These are phyloP conservation scores for Emydomyces testavorans DNA, from an alignment of 2,329 filamentous ascomycete genomes.

Conservation along the genomic window DNA sequence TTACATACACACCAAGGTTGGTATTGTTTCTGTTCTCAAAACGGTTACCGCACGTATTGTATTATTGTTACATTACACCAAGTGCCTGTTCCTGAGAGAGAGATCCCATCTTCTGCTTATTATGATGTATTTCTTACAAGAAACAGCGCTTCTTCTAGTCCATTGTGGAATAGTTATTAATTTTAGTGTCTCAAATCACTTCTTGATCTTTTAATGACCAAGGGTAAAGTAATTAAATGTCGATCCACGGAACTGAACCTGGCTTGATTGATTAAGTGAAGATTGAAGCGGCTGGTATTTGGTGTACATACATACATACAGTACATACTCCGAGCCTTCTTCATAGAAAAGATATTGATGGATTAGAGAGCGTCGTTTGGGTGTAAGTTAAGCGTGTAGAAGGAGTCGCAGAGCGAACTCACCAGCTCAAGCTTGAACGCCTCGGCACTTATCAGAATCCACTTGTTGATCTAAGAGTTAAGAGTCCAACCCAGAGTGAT, in stretches of 20 bases:
- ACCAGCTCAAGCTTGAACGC: slow-evolving; percentile 1
- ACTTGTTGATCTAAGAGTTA: no score
- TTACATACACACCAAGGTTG: background rate
- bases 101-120: no score
- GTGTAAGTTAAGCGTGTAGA: no score
- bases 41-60: background rate
- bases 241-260: slow-evolving; percentile 3
- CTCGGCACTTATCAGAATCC: background rate
- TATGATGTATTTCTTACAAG: no score
- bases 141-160: background rate
- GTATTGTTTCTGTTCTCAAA: background rate
- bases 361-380: no score
- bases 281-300: background rate
- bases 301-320: no score
- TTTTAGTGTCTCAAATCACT: slow-evolving; percentile 5
- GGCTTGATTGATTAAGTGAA: background rate
- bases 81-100: no score
- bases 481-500: background rate
- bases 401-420: background rate
- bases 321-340: no score
- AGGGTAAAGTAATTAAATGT: background rate
- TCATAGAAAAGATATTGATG: no score
- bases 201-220: background rate
- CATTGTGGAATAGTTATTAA: background rate
- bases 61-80: slow-evolving; percentile 1